Conservation (phyloP, 108 stramenopile genomes). For the Hondaea fermentalgiana region DNA sequence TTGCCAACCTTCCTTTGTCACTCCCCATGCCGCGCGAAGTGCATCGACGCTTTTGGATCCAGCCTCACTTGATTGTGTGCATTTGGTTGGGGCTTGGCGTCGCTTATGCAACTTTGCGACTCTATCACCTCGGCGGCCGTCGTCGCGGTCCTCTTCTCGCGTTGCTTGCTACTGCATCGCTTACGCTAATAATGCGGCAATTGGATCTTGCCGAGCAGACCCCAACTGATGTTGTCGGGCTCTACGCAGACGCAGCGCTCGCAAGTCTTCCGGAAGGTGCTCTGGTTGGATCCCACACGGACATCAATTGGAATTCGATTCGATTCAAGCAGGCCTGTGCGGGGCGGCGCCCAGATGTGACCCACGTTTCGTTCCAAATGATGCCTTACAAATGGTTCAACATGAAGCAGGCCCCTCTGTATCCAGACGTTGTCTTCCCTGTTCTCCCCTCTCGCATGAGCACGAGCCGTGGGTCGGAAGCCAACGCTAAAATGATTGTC, state of each 20-base stretch:
- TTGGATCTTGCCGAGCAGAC: background rate
- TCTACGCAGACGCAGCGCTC: conserved; percentile 15
- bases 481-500: background rate
- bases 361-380: conserved; percentile 41
- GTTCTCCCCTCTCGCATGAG: background rate
- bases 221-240: background rate
- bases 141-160: background rate
- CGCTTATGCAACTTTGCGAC: too few species aligned
- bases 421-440: background rate
- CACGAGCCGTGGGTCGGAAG: background rate
- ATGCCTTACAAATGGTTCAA: conserved; percentile 48
- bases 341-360: conserved; percentile 23
- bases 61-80: conserved; percentile 48
- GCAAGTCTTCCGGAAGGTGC: conserved; percentile 18
- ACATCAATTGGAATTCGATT: conserved; percentile 40
- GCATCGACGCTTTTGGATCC: conserved; percentile 75
- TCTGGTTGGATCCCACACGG: conserved; percentile 36
- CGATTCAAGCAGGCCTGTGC: conserved; percentile 41
- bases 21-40: conserved; percentile 59
- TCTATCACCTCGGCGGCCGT: background rate
- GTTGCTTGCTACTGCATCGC: background rate
- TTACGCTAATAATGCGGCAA: background rate
- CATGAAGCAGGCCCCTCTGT: background rate
- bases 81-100: background rate
- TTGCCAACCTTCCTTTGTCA: conserved; percentile 60